Evolutionary conservation across 345 rosid genomes (phyloP), one percentile per base, ranked within the genome.

Genomic region (Durio zibethinus): DNA sequence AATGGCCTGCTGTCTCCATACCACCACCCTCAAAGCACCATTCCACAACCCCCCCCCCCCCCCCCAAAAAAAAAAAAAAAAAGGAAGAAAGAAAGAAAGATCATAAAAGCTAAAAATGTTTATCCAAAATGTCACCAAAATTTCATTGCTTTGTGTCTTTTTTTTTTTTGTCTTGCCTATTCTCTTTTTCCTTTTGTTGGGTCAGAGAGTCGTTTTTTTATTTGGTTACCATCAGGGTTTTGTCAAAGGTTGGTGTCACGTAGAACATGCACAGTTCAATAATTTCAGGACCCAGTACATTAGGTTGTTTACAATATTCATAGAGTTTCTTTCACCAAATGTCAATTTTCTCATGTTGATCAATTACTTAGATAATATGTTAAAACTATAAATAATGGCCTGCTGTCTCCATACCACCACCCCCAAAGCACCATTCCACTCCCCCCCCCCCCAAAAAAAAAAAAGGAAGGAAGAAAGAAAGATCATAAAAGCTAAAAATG

Each of bases 251-350:
- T 74, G 69, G 77, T 20, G 74, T 73, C 57, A 62, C 81, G 82
- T 79, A 81, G 60, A 79, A 60, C 78, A 66, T 65, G 78, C 74
- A 82, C 70, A 82, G 76, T 78, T 73, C 74, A 80, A 82, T 82
- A 80, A 83, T 76, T 4, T 27, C 54, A 86, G 83, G 60, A 76
- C 36, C 5, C 16, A 31, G 66, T 76, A 60, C 48, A 76, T 71
- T 75, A 69, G 67, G 57, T 36, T 79, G 23, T 75, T 33, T 75
- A 12, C 11, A 70, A 56, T 70, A 2, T 59, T 20, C 52, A 68
- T 20, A 27, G 76, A 31, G 60, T 66, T 45, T 74, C 68, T 29
- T 48, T 78, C 45, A 43, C 64, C 43, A 43, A 59, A 65, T 65
- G 42, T 64, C 47, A 36, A 62, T 65, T 15, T 21, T 45, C 45